Evolutionary conservation across 2,329 filamentous ascomycete genomes (phyloP).

Genomic region (Phoma herbarum): DNA sequence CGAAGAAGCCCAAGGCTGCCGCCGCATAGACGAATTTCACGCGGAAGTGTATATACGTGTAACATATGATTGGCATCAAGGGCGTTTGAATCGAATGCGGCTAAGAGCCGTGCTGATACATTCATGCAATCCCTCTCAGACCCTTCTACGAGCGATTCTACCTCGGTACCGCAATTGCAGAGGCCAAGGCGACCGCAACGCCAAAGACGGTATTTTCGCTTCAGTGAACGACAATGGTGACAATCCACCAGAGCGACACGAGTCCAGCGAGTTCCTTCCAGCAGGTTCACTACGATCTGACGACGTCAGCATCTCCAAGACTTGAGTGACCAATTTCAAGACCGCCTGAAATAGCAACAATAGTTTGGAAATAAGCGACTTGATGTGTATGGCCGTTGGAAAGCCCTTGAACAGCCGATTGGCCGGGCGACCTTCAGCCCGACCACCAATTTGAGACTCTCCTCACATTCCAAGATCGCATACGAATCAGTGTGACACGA

Average conservation of each 20-base stretch:
- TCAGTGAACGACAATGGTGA: neutral
- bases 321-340: neutral
- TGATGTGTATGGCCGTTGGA: constrained; percentile 6
- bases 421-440: constrained; percentile 5
- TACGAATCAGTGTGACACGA: constrained; percentile 12
- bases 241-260: neutral
- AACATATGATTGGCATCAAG: constrained; percentile 38
- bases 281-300: neutral
- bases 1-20: constrained; percentile 88
- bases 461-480: constrained; percentile 3
- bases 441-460: neutral
- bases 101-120: constrained; percentile 6
- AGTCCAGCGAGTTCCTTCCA: neutral
- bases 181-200: neutral
- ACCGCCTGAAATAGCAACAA: constrained; percentile 10
- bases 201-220: neutral
- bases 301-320: neutral
- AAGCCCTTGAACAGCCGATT: constrained; percentile 15
- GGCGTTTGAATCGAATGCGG: constrained; percentile 33
- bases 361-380: constrained; percentile 1
- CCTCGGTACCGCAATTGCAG: too few relatives aligned
- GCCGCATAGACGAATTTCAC: constrained; percentile 31
- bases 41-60: constrained; percentile 35
- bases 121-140: neutral
- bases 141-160: neutral